Base-by-base conservation (phyloP, 148 eudicot species). In the Tetragonia tetragonoides region DNA sequence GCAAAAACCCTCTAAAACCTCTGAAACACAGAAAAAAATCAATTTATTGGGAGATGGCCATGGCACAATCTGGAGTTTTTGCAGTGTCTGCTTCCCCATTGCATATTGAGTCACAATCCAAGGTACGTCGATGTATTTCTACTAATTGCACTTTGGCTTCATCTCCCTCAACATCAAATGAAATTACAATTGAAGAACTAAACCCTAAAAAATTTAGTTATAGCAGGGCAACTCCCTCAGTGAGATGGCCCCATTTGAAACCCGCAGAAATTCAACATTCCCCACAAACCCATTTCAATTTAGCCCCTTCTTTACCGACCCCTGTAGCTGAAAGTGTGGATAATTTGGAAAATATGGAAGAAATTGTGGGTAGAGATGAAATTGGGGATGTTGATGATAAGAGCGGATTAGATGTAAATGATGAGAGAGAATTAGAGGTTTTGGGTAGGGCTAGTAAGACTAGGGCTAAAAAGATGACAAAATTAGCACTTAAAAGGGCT, bases 211-310 rank as follows among this genome's bases (percentile, higher is more conserved):
- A 83, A 66, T 95, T 95, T 60, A 90, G 73, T 34, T 93, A 95
- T 63, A 88, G 88, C 60, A 93, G 95, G 81, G 93, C 99, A 37
- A 83, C 91, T 60, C 99, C 97, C 10, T 84, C 91, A 10, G 88
- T 93, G 40, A 95, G 97, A 89, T 95, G 96, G 97, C 99, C 99
- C 82, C 80, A 91, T 78, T 79, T 86, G 44, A 91, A 91, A 68
- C 79, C 80, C 59, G 72, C 78, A 3, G 93, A 90, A 46, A 76
- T 83, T 61, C 75, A 57, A 66, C 73, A 76, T 68, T 79, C 86
- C 51, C 67, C 70, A 6, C 86, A 79, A 49, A 72, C 90, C 83
- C 86, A 84, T 42, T 87, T 83, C 78, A 76, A 66, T 60, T 78
- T 74, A 15, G n/a, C 77, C 49, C 68, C 78, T 34, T 75, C 70